Evolutionary conservation across 2,329 filamentous ascomycete species (phyloP).

Genomic region (Bipolaris victoriae): DNA sequence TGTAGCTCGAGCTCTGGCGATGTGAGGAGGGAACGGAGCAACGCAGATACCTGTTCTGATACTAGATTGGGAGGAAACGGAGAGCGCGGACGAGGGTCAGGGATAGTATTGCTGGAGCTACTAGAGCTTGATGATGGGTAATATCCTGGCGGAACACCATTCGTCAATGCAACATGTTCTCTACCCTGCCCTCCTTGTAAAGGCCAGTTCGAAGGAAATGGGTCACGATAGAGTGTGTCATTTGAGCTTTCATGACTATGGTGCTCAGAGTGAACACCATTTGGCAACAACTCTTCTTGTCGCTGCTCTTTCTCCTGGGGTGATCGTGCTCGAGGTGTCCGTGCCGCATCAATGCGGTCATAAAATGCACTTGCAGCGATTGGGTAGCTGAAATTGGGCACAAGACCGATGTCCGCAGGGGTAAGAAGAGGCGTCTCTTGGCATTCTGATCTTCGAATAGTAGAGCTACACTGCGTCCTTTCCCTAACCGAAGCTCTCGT

Average conservation of each 20-base stretch:
- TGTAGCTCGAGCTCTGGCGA: conserved; percentile 20
- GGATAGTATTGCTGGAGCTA: neutral
- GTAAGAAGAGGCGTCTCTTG: neutral
- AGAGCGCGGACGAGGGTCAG: neutral
- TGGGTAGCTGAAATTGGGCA: conserved; percentile 36
- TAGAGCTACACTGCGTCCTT: neutral
- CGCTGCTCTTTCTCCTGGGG: neutral
- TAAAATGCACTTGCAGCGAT: conserved; percentile 20
- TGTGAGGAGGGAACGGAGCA: conserved; percentile 20
- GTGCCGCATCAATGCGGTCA: conserved; percentile 5
- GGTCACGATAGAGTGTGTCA: neutral
- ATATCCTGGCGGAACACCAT: conserved; percentile 3
- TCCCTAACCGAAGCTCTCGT: conserved; percentile 11
- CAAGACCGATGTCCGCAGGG: conserved; percentile 15
- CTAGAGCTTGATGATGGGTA: conserved; percentile 2
- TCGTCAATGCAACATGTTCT: neutral
- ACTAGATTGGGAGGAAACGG: neutral
- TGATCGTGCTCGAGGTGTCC: neutral
- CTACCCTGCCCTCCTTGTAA: conserved; percentile 1
- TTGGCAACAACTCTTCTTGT: neutral
- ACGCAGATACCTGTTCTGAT: conserved; percentile 8
- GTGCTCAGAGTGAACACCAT: neutral
- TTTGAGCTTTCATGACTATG: neutral
- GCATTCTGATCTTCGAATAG: neutral
- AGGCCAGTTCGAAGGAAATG: neutral